Evolutionary conservation across 805 yeast genomes (phyloP), one percentile per base, ranked within the genome.

Genomic region (Saturnispora sanitii): DNA sequence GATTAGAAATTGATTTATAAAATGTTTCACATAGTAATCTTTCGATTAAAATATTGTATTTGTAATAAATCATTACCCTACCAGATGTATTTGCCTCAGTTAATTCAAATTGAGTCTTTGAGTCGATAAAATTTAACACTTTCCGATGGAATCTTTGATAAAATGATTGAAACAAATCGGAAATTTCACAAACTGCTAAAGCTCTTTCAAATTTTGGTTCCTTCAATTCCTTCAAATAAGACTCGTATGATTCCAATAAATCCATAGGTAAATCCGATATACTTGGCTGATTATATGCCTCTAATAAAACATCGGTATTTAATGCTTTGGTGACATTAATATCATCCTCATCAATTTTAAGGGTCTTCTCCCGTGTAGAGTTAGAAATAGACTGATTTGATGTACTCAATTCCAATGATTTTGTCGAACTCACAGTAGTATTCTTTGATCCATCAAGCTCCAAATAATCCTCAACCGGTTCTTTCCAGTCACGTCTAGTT

Each of bases 191-290:
- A 31, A 57, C 50, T 11, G 64, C 62, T 34, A 61, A 48, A 0
- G 66, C 64, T 37, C 55, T 53, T n/a, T 57, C 51, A 45, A 61
- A 62, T 29, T 58, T 48, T 2, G 67, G 67, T 37, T 57, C 61
- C 36, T 60, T 56, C 19, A 62, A 49, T 32, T 52, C 62, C 35
- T 50, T 53, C 19, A 56, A 43, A 31, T 61, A 62, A 2, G 35
- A 42, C 29, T 58, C 60, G 35, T 60, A 49, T 19, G 46, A 46
- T 32, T 46, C 43, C 3, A 49, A 31, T 7, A 62, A 45, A 6
- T 47, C 47, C 1, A 45, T 38, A 1, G 66, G 66, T 8, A 60
- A 37, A 32, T 56, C 57, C 12, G 51, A 50, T 35, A 49, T 44
- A 6, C 40, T 33, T 11, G 49, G 46, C 13, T 32, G 33, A 20